Evolutionary conservation across 805 yeast species (phyloP).

Genomic region (Starmerella cellae): DNA sequence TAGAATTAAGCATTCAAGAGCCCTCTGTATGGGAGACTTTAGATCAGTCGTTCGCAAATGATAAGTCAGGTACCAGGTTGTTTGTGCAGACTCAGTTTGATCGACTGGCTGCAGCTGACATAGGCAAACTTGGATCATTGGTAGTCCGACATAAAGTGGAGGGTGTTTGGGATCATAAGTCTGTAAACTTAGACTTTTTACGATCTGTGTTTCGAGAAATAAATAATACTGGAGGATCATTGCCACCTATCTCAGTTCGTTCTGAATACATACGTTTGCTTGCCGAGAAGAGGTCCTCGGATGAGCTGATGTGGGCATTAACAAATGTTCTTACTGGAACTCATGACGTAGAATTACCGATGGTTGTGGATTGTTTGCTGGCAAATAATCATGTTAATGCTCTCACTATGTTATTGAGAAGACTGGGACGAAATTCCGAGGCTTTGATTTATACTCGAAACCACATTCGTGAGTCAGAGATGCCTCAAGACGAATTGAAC

Average conservation of each 20-base stretch:
- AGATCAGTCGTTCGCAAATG: background rate
- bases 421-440: constrained; percentile 21
- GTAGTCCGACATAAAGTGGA: background rate
- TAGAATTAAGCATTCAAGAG: constrained; percentile 6
- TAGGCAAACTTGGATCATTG: constrained; percentile 5
- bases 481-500: background rate
- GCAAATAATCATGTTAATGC: constrained; percentile 21
- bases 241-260: constrained; percentile 7
- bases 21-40: constrained; percentile 7
- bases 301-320: constrained; percentile 17
- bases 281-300: constrained; percentile 1
- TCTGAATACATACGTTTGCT: constrained; percentile 11
- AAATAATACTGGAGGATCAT: constrained; percentile 1
- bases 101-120: constrained; percentile 1
- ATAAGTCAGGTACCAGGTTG: background rate
- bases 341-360: constrained; percentile 23
- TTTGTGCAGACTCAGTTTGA: constrained; percentile 2
- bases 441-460: constrained; percentile 26
- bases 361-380: constrained; percentile 23
- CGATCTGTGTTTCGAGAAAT: constrained; percentile 4
- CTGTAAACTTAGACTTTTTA: constrained; percentile 1
- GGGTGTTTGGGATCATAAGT: background rate
- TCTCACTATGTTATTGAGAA: constrained; percentile 20
- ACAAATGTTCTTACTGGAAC: constrained; percentile 23
- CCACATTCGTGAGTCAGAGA: constrained; percentile 13